These are phyloP conservation scores for Mimosa bimucronata DNA, from an alignment of 306 rosid genomes.

Conservation along the genomic window DNA sequence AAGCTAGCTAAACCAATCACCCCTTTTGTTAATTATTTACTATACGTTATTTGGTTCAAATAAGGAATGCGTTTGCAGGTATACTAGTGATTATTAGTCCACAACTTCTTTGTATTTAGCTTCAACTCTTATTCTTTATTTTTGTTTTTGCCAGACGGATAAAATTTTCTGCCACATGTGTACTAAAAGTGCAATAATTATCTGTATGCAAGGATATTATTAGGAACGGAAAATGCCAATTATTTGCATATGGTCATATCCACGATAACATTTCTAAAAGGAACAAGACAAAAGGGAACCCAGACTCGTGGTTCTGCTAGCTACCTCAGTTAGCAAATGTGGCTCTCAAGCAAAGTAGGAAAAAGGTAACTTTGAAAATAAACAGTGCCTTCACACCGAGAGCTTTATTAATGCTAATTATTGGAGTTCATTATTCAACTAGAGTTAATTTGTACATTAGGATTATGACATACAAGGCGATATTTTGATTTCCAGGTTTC, in stretches of 20 bases:
- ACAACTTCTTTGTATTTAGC: neutral
- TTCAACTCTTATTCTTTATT: neutral
- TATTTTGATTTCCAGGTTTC: slow-evolving; percentile 30
- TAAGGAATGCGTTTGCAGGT: neutral
- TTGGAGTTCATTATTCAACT: slow-evolving; percentile 13
- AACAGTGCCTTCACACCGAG: neutral
- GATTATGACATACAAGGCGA: slow-evolving; percentile 26
- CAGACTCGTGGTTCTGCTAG: slow-evolving; percentile 2
- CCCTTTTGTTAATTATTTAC: neutral
- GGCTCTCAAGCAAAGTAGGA: slow-evolving; percentile 36
- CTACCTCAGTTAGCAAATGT: slow-evolving; percentile 1
- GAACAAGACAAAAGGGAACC: slow-evolving; percentile 14
- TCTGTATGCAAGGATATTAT: neutral
- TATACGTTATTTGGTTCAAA: neutral
- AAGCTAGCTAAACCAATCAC: neutral
- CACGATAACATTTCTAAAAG: slow-evolving; percentile 8
- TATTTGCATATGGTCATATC: neutral
- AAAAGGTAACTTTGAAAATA: neutral
- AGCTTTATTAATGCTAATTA: neutral
- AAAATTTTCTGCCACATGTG: neutral
- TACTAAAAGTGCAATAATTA: neutral
- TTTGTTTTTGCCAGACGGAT: neutral
- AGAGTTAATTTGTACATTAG: neutral
- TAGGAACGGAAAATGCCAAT: slow-evolving; percentile 13
- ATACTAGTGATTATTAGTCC: neutral